Conservation (phyloP, 331 rosid species). For the Malus hybrid region DNA sequence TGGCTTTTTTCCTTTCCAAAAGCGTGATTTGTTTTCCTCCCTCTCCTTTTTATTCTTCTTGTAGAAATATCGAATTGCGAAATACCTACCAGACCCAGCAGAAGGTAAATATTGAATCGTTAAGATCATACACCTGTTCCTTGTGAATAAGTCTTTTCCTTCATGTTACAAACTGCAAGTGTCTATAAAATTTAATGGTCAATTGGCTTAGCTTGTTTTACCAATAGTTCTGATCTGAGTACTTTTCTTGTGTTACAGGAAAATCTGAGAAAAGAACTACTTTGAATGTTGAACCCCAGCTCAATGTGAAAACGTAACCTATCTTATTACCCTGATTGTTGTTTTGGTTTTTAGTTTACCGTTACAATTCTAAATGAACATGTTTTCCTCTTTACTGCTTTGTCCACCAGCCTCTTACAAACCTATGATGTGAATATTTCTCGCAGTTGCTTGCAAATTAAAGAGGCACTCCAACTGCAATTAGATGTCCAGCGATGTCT, state of each 20-base stretch:
- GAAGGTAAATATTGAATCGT: constrained; percentile 38
- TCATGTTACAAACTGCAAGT: neutral
- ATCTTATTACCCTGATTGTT: neutral
- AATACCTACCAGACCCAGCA: constrained; percentile 57
- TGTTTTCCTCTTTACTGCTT: neutral
- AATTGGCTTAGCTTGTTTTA: neutral
- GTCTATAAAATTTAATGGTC: too few species aligned
- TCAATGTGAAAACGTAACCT: constrained; percentile 55
- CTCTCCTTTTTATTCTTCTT: neutral
- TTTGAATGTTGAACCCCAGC: constrained; percentile 27
- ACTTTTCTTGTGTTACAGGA: constrained; percentile 39
- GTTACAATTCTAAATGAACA: neutral
- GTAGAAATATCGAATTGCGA: constrained; percentile 80
- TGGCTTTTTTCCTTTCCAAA: neutral
- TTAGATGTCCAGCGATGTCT: constrained; percentile 76
- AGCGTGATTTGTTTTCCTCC: neutral
- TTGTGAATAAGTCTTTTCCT: neutral
- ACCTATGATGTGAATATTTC: constrained; percentile 6
- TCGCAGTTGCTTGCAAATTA: constrained; percentile 69
- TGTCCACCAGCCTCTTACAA: neutral
- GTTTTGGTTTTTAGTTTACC: neutral
- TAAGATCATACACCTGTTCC: neutral
- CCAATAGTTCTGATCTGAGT: neutral
- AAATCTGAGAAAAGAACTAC: constrained; percentile 22
- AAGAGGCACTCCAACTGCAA: constrained; percentile 72